A percentile compares a stretch with the other conserved stretches of the same genome.
Conservation (phyloP, 2,329 filamentous ascomycete genomes). For the Trichoderma koningii region DNA sequence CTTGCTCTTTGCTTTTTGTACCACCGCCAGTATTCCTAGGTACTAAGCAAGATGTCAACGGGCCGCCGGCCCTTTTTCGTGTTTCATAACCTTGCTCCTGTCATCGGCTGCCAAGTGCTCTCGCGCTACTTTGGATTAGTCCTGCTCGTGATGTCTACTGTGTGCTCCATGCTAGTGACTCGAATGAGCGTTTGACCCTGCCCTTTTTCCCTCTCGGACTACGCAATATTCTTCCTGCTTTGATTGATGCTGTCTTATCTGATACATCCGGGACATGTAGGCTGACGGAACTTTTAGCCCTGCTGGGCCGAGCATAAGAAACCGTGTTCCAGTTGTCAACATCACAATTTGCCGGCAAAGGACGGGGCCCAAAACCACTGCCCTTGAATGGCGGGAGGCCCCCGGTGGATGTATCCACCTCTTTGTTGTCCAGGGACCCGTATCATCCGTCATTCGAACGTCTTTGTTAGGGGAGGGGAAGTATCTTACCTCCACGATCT, state of each 20-base stretch:
- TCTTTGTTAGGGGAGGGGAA: background rate
- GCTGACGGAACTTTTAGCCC: conserved; percentile 18
- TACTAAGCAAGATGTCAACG: background rate
- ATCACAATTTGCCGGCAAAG: conserved; percentile 14
- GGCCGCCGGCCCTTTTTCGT: conserved; percentile 19
- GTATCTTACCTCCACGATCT: background rate
- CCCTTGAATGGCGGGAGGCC: conserved; percentile 18
- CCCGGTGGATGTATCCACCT: conserved; percentile 12
- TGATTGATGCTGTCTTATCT: conserved; percentile 1
- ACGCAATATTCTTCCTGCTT: background rate
- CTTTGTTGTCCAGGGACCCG: conserved; percentile 1
- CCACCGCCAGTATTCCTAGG: background rate
- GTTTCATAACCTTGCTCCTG: conserved; percentile 29
- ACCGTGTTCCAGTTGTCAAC: background rate
- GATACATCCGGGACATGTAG: background rate
- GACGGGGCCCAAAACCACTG: background rate
- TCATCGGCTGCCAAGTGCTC: conserved; percentile 1
- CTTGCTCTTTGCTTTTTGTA: background rate
- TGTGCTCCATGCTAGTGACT: background rate
- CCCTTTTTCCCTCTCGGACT: background rate
- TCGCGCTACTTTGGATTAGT: background rate
- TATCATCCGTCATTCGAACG: conserved; percentile 4
- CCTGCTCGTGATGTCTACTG: background rate
- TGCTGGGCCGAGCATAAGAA: conserved; percentile 21
- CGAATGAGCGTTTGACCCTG: background rate